Evolutionary conservation across 1,284 basidiomycete species (phyloP).

Genomic region (Bondarzewia mesenterica): DNA sequence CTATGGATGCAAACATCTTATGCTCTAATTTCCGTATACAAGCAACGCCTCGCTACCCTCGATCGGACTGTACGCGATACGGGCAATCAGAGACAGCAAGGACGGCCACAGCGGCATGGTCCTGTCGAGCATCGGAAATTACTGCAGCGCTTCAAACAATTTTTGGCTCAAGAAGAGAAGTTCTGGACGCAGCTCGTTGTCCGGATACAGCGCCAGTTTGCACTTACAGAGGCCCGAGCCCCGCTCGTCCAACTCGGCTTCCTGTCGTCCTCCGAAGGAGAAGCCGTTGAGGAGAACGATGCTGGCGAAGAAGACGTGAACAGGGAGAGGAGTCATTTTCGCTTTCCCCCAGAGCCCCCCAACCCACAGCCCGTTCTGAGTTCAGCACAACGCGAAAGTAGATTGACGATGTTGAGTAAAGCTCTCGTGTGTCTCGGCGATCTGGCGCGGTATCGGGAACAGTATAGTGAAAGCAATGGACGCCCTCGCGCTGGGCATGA

Average conservation of each 20-base stretch:
- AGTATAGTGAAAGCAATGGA: slow-evolving; percentile 68
- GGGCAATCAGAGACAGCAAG: slow-evolving; percentile 34
- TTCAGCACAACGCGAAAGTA: slow-evolving; percentile 49
- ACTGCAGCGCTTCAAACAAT: slow-evolving; percentile 80
- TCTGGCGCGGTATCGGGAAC: slow-evolving; percentile 87
- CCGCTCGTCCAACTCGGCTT: slow-evolving; percentile 54
- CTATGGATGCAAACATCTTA: slow-evolving; percentile 94
- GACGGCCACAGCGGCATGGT: slow-evolving; percentile 34
- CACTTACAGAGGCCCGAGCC: slow-evolving; percentile 47
- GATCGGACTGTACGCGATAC: slow-evolving; percentile 51
- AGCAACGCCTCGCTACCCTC: slow-evolving; percentile 61
- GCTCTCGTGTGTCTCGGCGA: slow-evolving; percentile 90
- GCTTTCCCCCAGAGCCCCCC: slow-evolving; percentile 45
- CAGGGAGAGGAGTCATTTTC: slow-evolving; percentile 34
- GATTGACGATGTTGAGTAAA: slow-evolving; percentile 75
- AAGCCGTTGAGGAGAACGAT: slow-evolving; percentile 19
- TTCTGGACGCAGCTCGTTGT: slow-evolving; percentile 79
- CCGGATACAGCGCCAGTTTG: slow-evolving; percentile 64
- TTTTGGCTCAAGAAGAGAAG: slow-evolving; percentile 79
- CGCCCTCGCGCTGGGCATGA: slow-evolving; percentile 59
- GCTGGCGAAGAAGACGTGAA: slow-evolving; percentile 9
- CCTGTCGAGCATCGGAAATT: slow-evolving; percentile 79
- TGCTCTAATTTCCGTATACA: slow-evolving; percentile 78
- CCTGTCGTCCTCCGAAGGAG: slow-evolving; percentile 23
- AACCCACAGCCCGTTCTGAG: slow-evolving; percentile 30